Percentiles rank a stretch among this genome's conserved stretches.
phyloP scores from a whole-genome alignment of 1,284 basidiomycete genomes.

The Ceratobasidium sp. region DNA sequence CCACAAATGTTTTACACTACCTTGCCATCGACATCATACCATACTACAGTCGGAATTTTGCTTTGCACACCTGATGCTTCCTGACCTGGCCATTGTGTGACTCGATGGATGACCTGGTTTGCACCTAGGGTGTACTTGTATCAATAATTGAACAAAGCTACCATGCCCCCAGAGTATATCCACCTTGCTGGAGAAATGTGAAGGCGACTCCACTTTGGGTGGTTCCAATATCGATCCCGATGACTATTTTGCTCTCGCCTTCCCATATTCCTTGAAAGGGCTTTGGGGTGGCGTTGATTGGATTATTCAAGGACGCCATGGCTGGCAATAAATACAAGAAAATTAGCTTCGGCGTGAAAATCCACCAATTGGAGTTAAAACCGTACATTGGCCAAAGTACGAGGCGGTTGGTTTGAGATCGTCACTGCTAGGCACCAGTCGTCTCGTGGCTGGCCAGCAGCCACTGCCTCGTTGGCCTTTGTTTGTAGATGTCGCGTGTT shows the following conservation, averaged over 20 bases:
- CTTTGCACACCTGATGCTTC: background rate
- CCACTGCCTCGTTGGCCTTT: too few species aligned
- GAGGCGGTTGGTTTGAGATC: too few species aligned
- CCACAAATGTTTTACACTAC: too few species aligned
- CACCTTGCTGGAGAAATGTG: conserved; percentile 22
- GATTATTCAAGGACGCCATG: background rate
- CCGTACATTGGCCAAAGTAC: too few species aligned
- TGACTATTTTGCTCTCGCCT: conserved; percentile 30
- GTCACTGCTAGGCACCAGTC: too few species aligned
- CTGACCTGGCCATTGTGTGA: conserved; percentile 34
- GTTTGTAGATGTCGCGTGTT: too few species aligned
- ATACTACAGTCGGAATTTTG: conserved; percentile 20
- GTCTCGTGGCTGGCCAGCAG: too few species aligned
- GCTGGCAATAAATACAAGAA: too few species aligned
- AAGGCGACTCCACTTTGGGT: conserved; percentile 30
- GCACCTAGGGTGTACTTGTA: too few species aligned
- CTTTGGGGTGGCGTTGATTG: conserved; percentile 7
- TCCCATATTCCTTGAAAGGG: conserved; percentile 30
- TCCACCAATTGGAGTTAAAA: too few species aligned
- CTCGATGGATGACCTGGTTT: background rate
- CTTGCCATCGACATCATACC: conserved; percentile 18
- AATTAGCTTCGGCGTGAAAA: too few species aligned
- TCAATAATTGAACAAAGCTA: background rate
- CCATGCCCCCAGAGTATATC: background rate
- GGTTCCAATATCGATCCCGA: conserved; percentile 44